Percentiles rank a stretch among this genome's conserved stretches.
Conservation (phyloP, 805 yeast species). For the Komagataella phaffii region DNA sequence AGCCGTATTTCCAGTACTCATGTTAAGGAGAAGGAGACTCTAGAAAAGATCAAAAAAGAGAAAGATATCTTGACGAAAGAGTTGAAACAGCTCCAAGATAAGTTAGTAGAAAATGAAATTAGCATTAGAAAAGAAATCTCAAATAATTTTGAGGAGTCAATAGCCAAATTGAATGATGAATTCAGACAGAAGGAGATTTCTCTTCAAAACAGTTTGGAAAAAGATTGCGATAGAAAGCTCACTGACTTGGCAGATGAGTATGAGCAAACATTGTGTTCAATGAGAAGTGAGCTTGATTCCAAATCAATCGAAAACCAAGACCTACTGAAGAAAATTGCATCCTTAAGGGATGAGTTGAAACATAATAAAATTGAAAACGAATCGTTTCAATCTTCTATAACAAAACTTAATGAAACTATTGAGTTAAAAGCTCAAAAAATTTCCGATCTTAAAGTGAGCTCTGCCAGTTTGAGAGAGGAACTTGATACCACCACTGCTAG, state of each 20-base stretch:
- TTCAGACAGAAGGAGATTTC: conserved; percentile 12
- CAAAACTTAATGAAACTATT: neutral
- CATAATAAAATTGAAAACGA: neutral
- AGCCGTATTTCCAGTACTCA: conserved; percentile 3
- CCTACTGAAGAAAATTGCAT: neutral
- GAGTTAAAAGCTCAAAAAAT: neutral
- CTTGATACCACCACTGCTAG: neutral
- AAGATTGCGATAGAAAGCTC: conserved; percentile 20
- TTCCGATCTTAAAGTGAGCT: neutral
- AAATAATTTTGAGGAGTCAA: conserved; percentile 12
- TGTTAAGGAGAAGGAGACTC: neutral
- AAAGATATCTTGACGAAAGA: conserved; percentile 8
- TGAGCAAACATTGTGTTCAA: conserved; percentile 15
- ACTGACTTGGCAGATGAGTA: conserved; percentile 23
- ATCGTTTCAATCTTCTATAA: neutral
- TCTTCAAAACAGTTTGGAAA: conserved; percentile 13
- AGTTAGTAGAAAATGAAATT: conserved; percentile 8
- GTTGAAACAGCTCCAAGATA: conserved; percentile 1
- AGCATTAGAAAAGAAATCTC: conserved; percentile 13
- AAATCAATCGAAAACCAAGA: neutral
- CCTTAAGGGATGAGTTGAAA: neutral
- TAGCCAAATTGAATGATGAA: conserved; percentile 10
- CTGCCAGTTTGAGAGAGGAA: neutral
- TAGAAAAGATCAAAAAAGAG: conserved; percentile 4
- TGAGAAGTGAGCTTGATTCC: conserved; percentile 11